Evolutionary conservation across 2,329 filamentous ascomycete genomes (phyloP).

Genomic region (Fusarium pininemorale): DNA sequence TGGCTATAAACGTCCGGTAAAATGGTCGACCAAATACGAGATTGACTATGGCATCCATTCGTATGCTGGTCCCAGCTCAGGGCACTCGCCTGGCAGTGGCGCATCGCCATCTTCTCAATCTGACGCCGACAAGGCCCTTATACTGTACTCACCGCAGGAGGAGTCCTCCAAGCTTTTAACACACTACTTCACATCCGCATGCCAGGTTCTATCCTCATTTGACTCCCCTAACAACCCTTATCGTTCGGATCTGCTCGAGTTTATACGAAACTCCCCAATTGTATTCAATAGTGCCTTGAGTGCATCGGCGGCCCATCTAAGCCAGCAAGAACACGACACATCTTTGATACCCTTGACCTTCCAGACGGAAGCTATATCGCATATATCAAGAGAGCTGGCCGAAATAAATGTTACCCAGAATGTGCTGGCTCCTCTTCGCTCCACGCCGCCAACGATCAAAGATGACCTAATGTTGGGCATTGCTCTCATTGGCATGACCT

Average conservation of each 20-base stretch:
- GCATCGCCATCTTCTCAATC: background rate
- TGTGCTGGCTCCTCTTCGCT: no score
- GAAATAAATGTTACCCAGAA: background rate
- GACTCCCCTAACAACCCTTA: conserved; percentile 27
- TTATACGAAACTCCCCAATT: conserved; percentile 15
- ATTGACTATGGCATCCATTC: background rate
- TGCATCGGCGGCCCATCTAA: conserved; percentile 30
- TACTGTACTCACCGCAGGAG: background rate
- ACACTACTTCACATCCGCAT: conserved; percentile 26
- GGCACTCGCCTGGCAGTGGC: background rate
- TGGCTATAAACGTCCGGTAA: conserved; percentile 24
- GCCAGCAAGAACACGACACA: background rate
- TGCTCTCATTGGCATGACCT: conserved; percentile 30
- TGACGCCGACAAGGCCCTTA: background rate
- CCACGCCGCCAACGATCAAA: background rate
- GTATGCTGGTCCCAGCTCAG: background rate
- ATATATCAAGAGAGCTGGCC: background rate
- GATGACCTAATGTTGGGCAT: conserved; percentile 19
- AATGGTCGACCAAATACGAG: conserved; percentile 37
- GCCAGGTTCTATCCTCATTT: conserved; percentile 17
- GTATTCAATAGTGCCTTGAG: conserved; percentile 21
- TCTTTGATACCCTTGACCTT: background rate
- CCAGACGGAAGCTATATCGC: conserved; percentile 26
- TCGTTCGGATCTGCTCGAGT: conserved; percentile 8
- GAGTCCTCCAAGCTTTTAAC: background rate